phyloP scores from a whole-genome alignment of 768 basidiomycete genomes.

The Crassisporium funariophilum region DNA sequence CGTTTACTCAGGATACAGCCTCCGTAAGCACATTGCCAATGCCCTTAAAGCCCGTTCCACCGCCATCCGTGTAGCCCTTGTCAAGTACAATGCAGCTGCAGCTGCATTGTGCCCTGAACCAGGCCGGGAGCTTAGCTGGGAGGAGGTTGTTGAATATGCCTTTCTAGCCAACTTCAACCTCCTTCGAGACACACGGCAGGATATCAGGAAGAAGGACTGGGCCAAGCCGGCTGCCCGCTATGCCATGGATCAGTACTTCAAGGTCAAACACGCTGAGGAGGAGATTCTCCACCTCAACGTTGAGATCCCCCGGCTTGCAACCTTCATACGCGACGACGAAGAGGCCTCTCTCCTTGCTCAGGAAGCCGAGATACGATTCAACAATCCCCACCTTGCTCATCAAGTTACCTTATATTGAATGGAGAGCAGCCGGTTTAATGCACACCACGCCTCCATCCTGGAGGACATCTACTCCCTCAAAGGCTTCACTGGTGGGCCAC shows the following conservation, averaged over 20 bases:
- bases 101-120: slow-evolving; percentile 16
- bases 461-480: not conserved
- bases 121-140: slow-evolving; percentile 13
- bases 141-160: no score
- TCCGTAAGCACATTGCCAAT: slow-evolving; percentile 23
- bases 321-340: slow-evolving; percentile 15
- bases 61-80: slow-evolving; percentile 23
- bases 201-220: slow-evolving; percentile 20
- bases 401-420: not conserved
- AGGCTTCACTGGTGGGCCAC: not conserved
- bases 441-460: not conserved
- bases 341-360: slow-evolving; percentile 6
- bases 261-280: slow-evolving; percentile 9
- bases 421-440: not conserved
- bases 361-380: not conserved
- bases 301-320: slow-evolving; percentile 11
- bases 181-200: slow-evolving; percentile 21
- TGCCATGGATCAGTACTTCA: slow-evolving; percentile 21
- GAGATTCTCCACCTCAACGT: slow-evolving; percentile 17
- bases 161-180: no score
- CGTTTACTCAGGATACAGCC: slow-evolving; percentile 26
- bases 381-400: not conserved
- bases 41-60: slow-evolving; percentile 21
- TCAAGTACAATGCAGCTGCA: slow-evolving; percentile 26
- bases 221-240: slow-evolving; percentile 16